phyloP scores from a whole-genome alignment of 1,139 yeast genomes.

The Yamadazyma jaroonii region DNA sequence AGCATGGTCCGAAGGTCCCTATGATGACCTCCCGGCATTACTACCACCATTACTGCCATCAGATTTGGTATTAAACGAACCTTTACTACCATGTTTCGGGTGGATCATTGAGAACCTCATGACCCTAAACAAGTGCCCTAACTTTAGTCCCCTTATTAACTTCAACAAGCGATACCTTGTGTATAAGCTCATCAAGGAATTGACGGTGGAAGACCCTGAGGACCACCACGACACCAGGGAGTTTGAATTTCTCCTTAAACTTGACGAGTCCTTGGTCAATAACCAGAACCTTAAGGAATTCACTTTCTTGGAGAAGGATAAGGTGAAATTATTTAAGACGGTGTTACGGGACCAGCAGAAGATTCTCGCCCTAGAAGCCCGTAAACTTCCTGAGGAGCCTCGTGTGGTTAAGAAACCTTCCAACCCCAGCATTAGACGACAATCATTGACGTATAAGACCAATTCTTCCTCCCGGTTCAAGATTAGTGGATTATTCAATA shows the following conservation, averaged over 20 bases:
- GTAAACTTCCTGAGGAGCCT: not conserved
- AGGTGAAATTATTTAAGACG: constrained; percentile 26
- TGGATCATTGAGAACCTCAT: constrained; percentile 47
- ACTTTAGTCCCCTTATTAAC: constrained; percentile 27
- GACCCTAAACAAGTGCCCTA: constrained; percentile 36
- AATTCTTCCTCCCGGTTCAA: constrained; percentile 42
- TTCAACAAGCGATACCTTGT: constrained; percentile 44
- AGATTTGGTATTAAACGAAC: constrained; percentile 34
- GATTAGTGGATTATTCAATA: constrained; percentile 42
- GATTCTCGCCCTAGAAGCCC: constrained; percentile 28
- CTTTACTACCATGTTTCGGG: constrained; percentile 78
- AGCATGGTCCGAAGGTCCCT: constrained; percentile 20
- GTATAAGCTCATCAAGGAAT: constrained; percentile 40
- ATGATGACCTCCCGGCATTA: constrained; percentile 34
- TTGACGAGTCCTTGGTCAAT: constrained; percentile 36
- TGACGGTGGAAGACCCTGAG: constrained; percentile 35
- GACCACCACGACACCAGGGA: constrained; percentile 37
- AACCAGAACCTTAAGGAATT: constrained; percentile 27
- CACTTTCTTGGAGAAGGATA: constrained; percentile 26
- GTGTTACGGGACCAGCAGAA: constrained; percentile 36
- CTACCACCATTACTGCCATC: constrained; percentile 30
- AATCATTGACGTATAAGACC: constrained; percentile 41
- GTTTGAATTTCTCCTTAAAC: constrained; percentile 43
- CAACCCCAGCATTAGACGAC: constrained; percentile 34
- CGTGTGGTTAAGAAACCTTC: constrained; percentile 31